These are phyloP conservation scores for Colletotrichum karsti DNA, from an alignment of 2,329 filamentous ascomycete genomes.

Conservation along the genomic window DNA sequence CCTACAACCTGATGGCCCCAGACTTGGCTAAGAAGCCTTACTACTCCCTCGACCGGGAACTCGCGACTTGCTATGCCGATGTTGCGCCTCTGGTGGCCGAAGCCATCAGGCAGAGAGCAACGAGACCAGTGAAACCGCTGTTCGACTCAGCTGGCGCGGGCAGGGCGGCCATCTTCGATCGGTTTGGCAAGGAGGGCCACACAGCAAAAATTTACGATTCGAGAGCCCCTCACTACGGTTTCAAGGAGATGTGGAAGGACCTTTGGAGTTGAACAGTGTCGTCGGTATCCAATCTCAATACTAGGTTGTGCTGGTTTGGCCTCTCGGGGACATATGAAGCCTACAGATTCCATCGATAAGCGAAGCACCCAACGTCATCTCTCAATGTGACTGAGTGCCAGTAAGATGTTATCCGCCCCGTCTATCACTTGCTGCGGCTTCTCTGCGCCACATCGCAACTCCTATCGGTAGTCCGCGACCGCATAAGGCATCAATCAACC, in stretches of 20 bases:
- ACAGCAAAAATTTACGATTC: constrained; percentile 77
- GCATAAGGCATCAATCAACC: neutral
- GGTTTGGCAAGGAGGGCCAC: constrained; percentile 59
- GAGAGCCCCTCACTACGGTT: constrained; percentile 79
- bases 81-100: constrained; percentile 80
- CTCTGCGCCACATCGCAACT: neutral
- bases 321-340: too few relatives aligned
- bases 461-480: neutral
- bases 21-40: constrained; percentile 94
- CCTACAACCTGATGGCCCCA: constrained; percentile 95
- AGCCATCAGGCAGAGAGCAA: constrained; percentile 76
- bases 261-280: constrained; percentile 53
- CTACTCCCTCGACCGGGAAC: constrained; percentile 83
- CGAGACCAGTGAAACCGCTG: constrained; percentile 43
- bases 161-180: constrained; percentile 66
- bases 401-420: too few relatives aligned
- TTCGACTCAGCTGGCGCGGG: constrained; percentile 40
- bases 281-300: too few relatives aligned
- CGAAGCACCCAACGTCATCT: neutral
- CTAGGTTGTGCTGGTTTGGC: too few relatives aligned
- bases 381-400: too few relatives aligned
- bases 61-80: constrained; percentile 83
- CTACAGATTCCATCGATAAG: neutral
- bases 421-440: neutral
- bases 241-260: constrained; percentile 91